These are phyloP conservation scores for Talaromyces sp. DNA, from an alignment of 2,329 filamentous ascomycete genomes.

Conservation along the genomic window DNA sequence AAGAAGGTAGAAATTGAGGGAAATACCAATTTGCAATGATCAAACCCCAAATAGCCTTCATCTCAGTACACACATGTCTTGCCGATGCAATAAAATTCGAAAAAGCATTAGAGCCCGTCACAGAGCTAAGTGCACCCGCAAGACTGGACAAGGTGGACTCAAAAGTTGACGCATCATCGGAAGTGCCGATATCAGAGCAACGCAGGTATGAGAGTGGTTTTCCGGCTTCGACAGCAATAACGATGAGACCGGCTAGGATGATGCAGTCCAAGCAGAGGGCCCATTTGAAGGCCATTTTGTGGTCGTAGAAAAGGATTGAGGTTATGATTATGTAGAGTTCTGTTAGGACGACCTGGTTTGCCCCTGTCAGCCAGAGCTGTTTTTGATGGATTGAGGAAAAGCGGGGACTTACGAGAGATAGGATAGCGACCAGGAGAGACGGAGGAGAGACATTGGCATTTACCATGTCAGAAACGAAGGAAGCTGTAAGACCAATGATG, in stretches of 20 bases:
- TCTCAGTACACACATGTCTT: slow-evolving; percentile 70
- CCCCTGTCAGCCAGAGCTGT: slow-evolving; percentile 22
- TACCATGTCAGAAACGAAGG: slow-evolving; percentile 77
- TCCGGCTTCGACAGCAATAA: slow-evolving; percentile 73
- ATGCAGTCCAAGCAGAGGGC: slow-evolving; percentile 63
- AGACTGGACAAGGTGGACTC: slow-evolving; percentile 53
- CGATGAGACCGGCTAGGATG: slow-evolving; percentile 72
- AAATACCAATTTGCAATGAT: slow-evolving; percentile 68
- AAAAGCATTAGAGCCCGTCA: slow-evolving; percentile 36
- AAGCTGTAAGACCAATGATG: slow-evolving; percentile 75
- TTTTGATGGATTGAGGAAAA: not conserved
- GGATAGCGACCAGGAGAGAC: slow-evolving; percentile 59
- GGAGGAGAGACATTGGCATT: slow-evolving; percentile 63
- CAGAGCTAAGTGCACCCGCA: slow-evolving; percentile 49
- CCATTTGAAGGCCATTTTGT: slow-evolving; percentile 71
- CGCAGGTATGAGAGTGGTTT: slow-evolving; percentile 75
- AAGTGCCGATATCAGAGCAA: slow-evolving; percentile 58
- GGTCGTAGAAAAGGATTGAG: slow-evolving; percentile 76
- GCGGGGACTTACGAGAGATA: slow-evolving; percentile 11
- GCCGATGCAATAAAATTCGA: slow-evolving; percentile 58
- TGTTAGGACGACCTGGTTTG: slow-evolving; percentile 66
- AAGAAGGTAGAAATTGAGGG: not conserved
- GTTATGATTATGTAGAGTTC: slow-evolving; percentile 76
- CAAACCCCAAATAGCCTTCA: slow-evolving; percentile 85
- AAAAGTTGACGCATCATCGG: slow-evolving; percentile 50